Conservation (phyloP, 164 flowering plant species). For the Santalum album region DNA sequence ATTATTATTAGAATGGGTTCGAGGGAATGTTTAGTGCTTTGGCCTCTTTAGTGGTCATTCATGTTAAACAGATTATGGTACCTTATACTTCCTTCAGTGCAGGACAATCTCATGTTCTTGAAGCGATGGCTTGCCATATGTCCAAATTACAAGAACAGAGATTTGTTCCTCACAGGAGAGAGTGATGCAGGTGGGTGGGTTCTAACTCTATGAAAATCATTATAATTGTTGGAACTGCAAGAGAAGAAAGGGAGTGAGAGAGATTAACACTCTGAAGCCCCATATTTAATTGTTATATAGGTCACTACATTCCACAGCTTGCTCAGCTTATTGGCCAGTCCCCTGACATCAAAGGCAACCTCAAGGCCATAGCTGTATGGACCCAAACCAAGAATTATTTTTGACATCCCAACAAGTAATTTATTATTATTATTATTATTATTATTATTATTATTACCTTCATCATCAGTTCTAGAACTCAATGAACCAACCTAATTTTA, state of each 20-base stretch:
- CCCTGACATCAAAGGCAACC: not conserved
- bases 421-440: too few relatives aligned
- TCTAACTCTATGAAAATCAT: too few relatives aligned
- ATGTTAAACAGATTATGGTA: too few relatives aligned
- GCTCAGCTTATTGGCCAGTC: not conserved
- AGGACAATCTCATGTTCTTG: not conserved
- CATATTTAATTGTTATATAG: not conserved
- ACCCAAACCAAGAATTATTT: too few relatives aligned
- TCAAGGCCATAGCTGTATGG: slow-evolving; percentile 1
- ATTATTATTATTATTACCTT: too few relatives aligned
- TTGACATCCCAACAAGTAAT: too few relatives aligned
- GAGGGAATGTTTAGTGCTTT: too few relatives aligned
- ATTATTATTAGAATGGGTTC: too few relatives aligned
- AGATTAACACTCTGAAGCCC: too few relatives aligned
- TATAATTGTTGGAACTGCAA: not conserved
- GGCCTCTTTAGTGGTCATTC: too few relatives aligned
- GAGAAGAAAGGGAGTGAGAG: not conserved
- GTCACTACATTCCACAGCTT: slow-evolving; percentile 1
- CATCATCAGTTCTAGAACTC: too few relatives aligned
- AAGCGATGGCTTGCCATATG: not conserved
- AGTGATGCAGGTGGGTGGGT: not conserved
- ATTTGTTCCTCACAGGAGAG: not conserved
- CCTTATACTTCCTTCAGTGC: not conserved
- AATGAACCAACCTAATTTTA: too few relatives aligned
- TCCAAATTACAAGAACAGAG: not conserved